Base-by-base conservation (phyloP, 1,284 basidiomycete genomes). In the Athelia psychrophila region DNA sequence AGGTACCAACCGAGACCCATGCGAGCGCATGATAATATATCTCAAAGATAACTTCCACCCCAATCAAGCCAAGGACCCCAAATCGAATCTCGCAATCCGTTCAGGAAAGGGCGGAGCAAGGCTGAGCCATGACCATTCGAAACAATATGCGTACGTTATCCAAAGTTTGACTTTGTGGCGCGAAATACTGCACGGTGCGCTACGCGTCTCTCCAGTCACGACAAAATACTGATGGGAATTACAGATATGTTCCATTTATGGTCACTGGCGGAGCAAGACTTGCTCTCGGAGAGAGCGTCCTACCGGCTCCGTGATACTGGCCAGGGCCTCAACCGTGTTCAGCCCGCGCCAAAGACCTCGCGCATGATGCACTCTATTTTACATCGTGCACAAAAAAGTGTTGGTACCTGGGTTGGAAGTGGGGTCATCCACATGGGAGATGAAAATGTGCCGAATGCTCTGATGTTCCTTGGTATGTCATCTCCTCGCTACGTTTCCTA, bases 371-470 rank as follows among this genome's bases (percentile, higher is more conserved):
- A 91, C 63, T 79, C 76, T 20, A 91, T 92, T 58, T 78, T 92
- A 24, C 80, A 90, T 58, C 85, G 86, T 58, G 88, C 89, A 0
- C 89, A 92, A 60, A 77, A 78, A 54, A 86, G 84, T 58, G 83
- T 92, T 13, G 90, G 89, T 0, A 77, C 78, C 40, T 92, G 90
- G 89, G 79, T 91, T 51, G 90, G 90, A 32, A 84, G 73, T 4
- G 73, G 74, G 35, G 71, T 79, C 65, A 58, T 80, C 50, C 80
- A 83, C 62, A 82, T 83, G 79, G 80, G 80, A 27, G 90, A 92
- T 62, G 89, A 91, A 71, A 91, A 92, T 60, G 89, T 92, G n/a
- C 89, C 89, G 2, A 92, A 92, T 60, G 86, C 89, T 3, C 75
- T 91, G 53, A 81, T 91, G 72, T 91, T 91, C 73, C 88, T 90